A percentile compares a stretch with the other conserved stretches of the same genome.
phyloP scores from a whole-genome alignment of 2,329 filamentous ascomycete species.

The Pseudopithomyces chartarum region DNA sequence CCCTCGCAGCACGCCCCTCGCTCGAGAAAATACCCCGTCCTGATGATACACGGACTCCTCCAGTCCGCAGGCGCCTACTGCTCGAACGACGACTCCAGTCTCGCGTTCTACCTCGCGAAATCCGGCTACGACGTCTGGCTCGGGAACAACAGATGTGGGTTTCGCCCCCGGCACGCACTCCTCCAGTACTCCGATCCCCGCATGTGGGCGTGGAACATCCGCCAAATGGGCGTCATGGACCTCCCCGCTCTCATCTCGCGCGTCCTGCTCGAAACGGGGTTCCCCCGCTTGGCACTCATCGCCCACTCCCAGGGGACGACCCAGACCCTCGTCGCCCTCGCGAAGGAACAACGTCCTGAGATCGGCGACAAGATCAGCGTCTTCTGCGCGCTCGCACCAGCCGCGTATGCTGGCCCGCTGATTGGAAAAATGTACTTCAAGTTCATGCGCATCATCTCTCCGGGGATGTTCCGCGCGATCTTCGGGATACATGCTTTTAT shows the following conservation, averaged over 20 bases:
- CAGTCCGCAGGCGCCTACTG: conserved; percentile 90
- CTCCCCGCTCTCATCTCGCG: conserved; percentile 79
- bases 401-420: conserved; percentile 84
- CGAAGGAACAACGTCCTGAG: conserved; percentile 87
- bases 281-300: conserved; percentile 79
- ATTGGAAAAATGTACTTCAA: conserved; percentile 90
- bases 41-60: conserved; percentile 86
- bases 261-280: conserved; percentile 81
- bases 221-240: conserved; percentile 90
- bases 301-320: conserved; percentile 93
- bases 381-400: conserved; percentile 89
- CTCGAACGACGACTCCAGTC: conserved; percentile 83
- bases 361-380: conserved; percentile 82
- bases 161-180: conserved; percentile 74
- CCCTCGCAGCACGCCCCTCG: conserved; percentile 37
- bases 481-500: conserved; percentile 96
- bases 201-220: conserved; percentile 97
- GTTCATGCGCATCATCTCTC: conserved; percentile 83
- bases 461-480: conserved; percentile 74
- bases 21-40: conserved; percentile 75
- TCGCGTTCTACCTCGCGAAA: conserved; percentile 92
- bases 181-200: conserved; percentile 77
- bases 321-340: conserved; percentile 82
- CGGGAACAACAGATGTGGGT: conserved; percentile 90
- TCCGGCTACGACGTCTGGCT: conserved; percentile 94